phyloP scores from a whole-genome alignment of 164 flowering plant species.

The Santalum album region DNA sequence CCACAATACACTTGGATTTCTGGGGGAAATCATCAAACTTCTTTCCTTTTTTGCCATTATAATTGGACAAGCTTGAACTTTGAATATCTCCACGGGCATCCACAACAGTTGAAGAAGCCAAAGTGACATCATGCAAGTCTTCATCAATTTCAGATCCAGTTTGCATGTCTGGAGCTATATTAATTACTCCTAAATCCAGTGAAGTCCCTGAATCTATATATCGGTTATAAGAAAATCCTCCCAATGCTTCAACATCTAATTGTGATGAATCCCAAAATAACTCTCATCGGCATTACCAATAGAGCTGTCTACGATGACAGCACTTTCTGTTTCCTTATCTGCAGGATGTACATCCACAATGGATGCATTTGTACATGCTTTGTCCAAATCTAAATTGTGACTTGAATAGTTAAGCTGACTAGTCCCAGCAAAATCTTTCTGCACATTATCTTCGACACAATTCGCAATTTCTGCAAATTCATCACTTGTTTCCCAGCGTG shows the following conservation, averaged over 20 bases:
- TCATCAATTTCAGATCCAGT: slow-evolving; percentile 20
- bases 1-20: slow-evolving; percentile 10
- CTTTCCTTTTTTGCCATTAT: slow-evolving; percentile 25
- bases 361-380: slow-evolving; percentile 10
- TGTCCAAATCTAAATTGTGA: slow-evolving; percentile 10
- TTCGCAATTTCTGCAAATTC: slow-evolving; percentile 10
- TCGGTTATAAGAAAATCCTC: slow-evolving; percentile 21
- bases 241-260: slow-evolving; percentile 17
- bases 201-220: slow-evolving; percentile 60
- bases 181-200: slow-evolving; percentile 82
- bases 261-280: slow-evolving; percentile 15
- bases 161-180: slow-evolving; percentile 34
- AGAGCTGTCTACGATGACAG: slow-evolving; percentile 16
- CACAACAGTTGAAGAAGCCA: slow-evolving; percentile 18
- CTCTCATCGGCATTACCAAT: slow-evolving; percentile 18
- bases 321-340: slow-evolving; percentile 21
- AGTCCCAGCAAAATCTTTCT: too few relatives aligned
- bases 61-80: slow-evolving; percentile 11
- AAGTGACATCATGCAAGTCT: slow-evolving; percentile 20
- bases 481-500: neutral
- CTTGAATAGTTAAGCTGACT: slow-evolving; percentile 5
- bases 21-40: too few relatives aligned
- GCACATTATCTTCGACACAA: slow-evolving; percentile 10
- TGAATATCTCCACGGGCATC: slow-evolving; percentile 17
- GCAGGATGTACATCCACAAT: slow-evolving; percentile 14